Evolutionary conservation across 139 green algal species (phyloP).

Genomic region (Chlorella sp.): DNA sequence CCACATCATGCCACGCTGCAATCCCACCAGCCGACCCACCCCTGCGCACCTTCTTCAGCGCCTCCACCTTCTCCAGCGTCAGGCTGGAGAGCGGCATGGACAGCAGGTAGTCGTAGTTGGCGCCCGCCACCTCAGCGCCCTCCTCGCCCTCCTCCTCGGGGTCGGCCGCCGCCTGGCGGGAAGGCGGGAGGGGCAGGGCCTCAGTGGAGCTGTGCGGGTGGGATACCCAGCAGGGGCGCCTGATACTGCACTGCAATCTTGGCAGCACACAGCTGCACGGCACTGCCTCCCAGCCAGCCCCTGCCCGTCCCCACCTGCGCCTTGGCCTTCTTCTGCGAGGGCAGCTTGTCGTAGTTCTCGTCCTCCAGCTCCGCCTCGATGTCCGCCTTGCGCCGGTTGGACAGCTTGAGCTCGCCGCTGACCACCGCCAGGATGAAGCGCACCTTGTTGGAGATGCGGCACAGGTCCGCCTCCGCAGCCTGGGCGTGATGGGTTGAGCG

Average conservation of each 20-base stretch:
- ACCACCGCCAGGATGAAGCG: constrained; percentile 97
- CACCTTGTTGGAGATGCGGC: constrained; percentile 86
- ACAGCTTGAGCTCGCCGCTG: constrained; percentile 81
- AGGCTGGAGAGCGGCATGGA: constrained; percentile 95
- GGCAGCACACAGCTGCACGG: too few relatives aligned
- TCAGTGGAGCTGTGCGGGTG: too few relatives aligned
- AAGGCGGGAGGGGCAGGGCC: too few relatives aligned
- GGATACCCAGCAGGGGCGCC: too few relatives aligned
- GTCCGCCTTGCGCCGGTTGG: constrained; percentile 86
- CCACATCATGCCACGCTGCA: too few relatives aligned
- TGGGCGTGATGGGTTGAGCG: constrained; percentile 12
- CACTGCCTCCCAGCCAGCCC: too few relatives aligned
- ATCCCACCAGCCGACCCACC: too few relatives aligned
- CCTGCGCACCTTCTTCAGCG: constrained; percentile 33
- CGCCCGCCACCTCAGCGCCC: constrained; percentile 39
- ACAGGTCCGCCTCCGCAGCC: constrained; percentile 79
- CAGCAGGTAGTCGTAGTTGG: constrained; percentile 97
- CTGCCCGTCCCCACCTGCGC: constrained; percentile 24
- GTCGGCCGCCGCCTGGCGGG: constrained; percentile 8
- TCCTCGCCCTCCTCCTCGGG: constrained; percentile 66
- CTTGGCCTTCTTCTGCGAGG: constrained; percentile 52
- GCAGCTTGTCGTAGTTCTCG: constrained; percentile 82
- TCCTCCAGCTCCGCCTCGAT: constrained; percentile 88
- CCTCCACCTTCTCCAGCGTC: constrained; percentile 92
- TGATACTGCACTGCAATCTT: too few relatives aligned